A percentile compares a stretch with the other conserved stretches of the same genome.
These are phyloP conservation scores for Pseudovirgaria hyperparasitica DNA, from an alignment of 2,329 filamentous ascomycete species.

Conservation along the genomic window DNA sequence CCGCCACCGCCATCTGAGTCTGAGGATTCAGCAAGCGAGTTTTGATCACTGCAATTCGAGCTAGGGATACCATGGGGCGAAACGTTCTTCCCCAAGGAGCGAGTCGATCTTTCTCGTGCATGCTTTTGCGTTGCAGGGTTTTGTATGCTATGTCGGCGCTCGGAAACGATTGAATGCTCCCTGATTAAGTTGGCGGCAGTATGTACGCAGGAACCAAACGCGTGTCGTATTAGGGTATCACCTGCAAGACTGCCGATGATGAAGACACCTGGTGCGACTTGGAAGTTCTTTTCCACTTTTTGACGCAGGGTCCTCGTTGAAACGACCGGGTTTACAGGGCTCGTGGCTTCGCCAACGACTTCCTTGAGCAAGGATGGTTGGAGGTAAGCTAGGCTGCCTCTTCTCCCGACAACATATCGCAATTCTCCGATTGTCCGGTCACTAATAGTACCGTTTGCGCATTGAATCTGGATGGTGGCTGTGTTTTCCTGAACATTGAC, in stretches of 20 bases:
- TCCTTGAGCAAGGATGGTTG: constrained; percentile 33
- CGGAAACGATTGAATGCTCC: too few relatives aligned
- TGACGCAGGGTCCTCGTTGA: constrained; percentile 40
- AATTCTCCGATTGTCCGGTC: constrained; percentile 35
- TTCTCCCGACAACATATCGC: constrained; percentile 43
- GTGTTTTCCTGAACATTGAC: constrained; percentile 16
- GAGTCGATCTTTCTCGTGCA: neutral
- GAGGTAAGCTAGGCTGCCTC: constrained; percentile 42
- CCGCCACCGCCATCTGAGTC: neutral
- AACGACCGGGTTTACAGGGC: constrained; percentile 20
- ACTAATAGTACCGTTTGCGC: constrained; percentile 30
- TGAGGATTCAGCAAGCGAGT: neutral
- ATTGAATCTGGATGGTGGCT: constrained; percentile 30
- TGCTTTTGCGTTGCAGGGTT: neutral
- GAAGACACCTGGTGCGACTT: constrained; percentile 41
- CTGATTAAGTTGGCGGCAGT: constrained; percentile 39
- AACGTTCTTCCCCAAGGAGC: neutral
- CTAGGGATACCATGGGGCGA: neutral
- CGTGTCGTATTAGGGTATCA: constrained; percentile 47
- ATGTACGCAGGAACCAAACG: constrained; percentile 45
- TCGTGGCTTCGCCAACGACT: constrained; percentile 23
- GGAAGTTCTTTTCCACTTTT: constrained; percentile 38
- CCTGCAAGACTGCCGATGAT: constrained; percentile 47
- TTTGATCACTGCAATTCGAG: neutral
- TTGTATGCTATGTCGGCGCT: neutral